phyloP scores from a whole-genome alignment of 2,329 filamentous ascomycete genomes.

The Sclerotinia spermophila region DNA sequence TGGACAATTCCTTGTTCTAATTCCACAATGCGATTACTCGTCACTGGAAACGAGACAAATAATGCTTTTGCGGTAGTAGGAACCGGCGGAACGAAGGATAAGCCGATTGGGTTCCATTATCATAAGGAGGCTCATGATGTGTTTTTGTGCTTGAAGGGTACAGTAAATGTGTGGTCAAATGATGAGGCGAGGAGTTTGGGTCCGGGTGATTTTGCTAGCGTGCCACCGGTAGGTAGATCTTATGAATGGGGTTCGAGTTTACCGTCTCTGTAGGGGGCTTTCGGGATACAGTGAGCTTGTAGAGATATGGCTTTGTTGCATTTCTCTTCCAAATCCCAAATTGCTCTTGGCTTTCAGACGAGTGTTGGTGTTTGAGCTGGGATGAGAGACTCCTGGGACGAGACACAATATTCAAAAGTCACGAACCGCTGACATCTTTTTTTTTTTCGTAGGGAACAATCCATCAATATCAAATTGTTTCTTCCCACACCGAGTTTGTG shows the following conservation, averaged over 20 bases:
- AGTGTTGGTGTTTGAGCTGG: not conserved
- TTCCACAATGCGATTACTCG: slow-evolving; percentile 29
- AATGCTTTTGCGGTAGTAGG: slow-evolving; percentile 33
- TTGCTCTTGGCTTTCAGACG: not conserved
- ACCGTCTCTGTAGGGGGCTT: not conserved
- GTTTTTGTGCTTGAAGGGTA: slow-evolving; percentile 54
- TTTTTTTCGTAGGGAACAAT: slow-evolving; percentile 43
- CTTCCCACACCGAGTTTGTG: slow-evolving; percentile 51
- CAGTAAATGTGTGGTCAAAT: slow-evolving; percentile 55
- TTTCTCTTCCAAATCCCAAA: not conserved
- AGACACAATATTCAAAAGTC: not conserved
- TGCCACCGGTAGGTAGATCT: slow-evolving; percentile 46
- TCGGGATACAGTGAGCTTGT: not conserved
- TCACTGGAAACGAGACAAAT: slow-evolving; percentile 32
- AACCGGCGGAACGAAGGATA: slow-evolving; percentile 30
- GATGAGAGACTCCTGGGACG: not conserved
- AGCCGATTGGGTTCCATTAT: slow-evolving; percentile 49
- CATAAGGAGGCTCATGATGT: slow-evolving; percentile 56
- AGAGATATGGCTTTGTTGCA: not conserved
- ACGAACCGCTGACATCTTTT: not conserved
- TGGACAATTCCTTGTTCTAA: slow-evolving; percentile 33
- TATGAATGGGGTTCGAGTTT: not conserved
- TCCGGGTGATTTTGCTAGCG: slow-evolving; percentile 55
- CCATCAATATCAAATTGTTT: slow-evolving; percentile 54
- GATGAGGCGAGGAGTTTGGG: slow-evolving; percentile 51